These are phyloP conservation scores for Murraya koenigii DNA, from an alignment of 345 rosid genomes.

Conservation along the genomic window DNA sequence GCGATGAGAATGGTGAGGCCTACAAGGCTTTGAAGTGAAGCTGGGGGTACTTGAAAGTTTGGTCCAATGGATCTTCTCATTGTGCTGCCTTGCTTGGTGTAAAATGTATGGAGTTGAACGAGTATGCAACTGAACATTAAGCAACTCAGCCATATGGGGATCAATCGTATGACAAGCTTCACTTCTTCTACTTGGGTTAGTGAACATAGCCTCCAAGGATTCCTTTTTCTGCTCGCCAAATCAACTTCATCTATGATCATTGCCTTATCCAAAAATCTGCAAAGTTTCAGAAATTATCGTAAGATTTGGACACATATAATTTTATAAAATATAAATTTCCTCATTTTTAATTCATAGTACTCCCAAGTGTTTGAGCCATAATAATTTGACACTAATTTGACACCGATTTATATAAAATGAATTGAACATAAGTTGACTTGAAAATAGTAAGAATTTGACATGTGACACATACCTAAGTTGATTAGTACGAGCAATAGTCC, in stretches of 20 bases:
- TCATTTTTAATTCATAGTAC: background rate
- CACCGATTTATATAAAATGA: background rate
- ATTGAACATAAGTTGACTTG: background rate
- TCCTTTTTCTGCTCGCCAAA: slow-evolving; percentile 30
- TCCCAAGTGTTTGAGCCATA: background rate
- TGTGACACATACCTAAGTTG: slow-evolving; percentile 56
- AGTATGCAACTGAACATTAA: slow-evolving; percentile 63
- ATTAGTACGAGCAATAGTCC: slow-evolving; percentile 41
- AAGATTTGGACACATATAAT: too few relatives aligned
- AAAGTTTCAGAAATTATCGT: background rate
- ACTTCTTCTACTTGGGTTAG: slow-evolving; percentile 88
- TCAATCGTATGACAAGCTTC: slow-evolving; percentile 60
- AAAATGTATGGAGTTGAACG: slow-evolving; percentile 75
- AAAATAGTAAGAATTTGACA: background rate
- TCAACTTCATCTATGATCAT: slow-evolving; percentile 60
- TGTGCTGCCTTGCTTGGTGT: slow-evolving; percentile 77
- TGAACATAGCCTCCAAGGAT: slow-evolving; percentile 83
- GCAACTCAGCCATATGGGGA: slow-evolving; percentile 81
- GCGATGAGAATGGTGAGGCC: slow-evolving; percentile 67
- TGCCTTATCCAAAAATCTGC: slow-evolving; percentile 84
- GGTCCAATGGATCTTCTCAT: slow-evolving; percentile 63
- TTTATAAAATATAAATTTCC: too few relatives aligned
- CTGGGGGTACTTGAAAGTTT: slow-evolving; percentile 66
- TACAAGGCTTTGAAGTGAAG: slow-evolving; percentile 63
- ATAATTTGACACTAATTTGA: background rate